phyloP scores from a whole-genome alignment of 2,329 filamentous ascomycete species.

The Talaromyces sp. region DNA sequence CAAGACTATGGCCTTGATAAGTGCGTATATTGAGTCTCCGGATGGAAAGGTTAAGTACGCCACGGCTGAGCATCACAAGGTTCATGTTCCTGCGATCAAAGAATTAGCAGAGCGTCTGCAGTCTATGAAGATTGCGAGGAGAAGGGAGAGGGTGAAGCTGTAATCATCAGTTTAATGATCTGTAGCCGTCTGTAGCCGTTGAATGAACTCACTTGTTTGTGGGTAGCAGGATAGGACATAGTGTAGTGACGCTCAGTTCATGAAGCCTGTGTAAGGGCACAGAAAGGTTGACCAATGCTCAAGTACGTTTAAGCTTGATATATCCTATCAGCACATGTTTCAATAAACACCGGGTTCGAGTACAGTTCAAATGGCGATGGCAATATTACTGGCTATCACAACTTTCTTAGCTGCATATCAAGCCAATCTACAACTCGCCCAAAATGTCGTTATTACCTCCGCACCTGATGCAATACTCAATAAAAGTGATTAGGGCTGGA shows the following conservation, averaged over 20 bases:
- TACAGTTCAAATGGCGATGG: not conserved
- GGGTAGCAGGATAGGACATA: not conserved
- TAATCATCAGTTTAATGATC: not conserved
- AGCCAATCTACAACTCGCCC: not conserved
- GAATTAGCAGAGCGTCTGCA: slow-evolving; percentile 32
- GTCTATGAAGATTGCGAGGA: slow-evolving; percentile 6
- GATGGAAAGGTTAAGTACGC: slow-evolving; percentile 49
- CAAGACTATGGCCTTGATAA: slow-evolving; percentile 51
- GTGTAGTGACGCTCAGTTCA: not conserved
- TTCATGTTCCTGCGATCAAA: slow-evolving; percentile 40
- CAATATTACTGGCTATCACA: not conserved
- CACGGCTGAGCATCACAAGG: slow-evolving; percentile 53
- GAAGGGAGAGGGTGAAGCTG: slow-evolving; percentile 13
- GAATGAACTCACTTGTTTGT: not conserved
- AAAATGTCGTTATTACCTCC: slow-evolving; percentile 11
- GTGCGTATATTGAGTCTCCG: slow-evolving; percentile 48
- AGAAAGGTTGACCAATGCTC: not conserved
- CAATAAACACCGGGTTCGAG: too few relatives aligned
- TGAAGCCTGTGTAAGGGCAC: not conserved
- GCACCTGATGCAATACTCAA: slow-evolving; percentile 5
- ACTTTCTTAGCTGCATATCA: not conserved
- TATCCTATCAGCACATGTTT: not conserved
- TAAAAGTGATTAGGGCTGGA: not conserved
- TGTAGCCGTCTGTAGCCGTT: too few relatives aligned
- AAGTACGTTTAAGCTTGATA: not conserved